Evolutionary conservation across 306 rosid genomes (phyloP), one percentile per base, ranked within the genome.

Genomic region (Dryas octopetala): DNA sequence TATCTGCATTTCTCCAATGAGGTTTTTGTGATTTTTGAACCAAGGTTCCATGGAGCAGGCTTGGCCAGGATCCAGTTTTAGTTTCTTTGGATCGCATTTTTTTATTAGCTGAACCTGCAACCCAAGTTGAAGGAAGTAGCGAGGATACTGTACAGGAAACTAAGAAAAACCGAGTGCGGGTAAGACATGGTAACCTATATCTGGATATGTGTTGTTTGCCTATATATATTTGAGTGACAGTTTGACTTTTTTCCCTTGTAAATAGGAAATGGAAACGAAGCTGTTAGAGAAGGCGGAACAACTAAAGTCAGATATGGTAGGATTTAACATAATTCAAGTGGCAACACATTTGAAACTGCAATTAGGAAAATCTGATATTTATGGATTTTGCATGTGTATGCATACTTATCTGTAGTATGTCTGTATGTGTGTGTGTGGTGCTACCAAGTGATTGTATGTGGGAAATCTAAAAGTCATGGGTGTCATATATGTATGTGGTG

Each of bases 11-110:
- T 82, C 68, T 32, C 75, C 70, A 57, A 79, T 66, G 81, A 60
- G 75, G 53, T 60, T 15, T 77, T 52, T 79, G 67, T 44, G 44
- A 43, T 65, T 73, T 81, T 76, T 45, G 52, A 43, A 53, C 26
- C 51, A 62, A 95, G 99, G 99, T 95, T 83, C 99, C 99, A 38
- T 95, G 99, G 99, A 95, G 97, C 85, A 89, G 92, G 89, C 99
- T 95, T 66, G 99, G 99, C 76, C 96, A 95, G 83, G 99, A 95
- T 88, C 97, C 99, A 15, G 99, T 95, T 54, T 77, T 95, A 76
- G 97, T 95, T 65, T 88, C 78, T 76, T 79, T 95, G 85, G 99
- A 95, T 85, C 91, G 93, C 55, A 95, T 95, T 84, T 95, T 92
- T 88, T 80, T 95, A 77, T 81, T 95, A 77, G 99, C 97, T 58